Conservation (phyloP, 2,329 filamentous ascomycete genomes). For the Arthrobotrys sinensis region DNA sequence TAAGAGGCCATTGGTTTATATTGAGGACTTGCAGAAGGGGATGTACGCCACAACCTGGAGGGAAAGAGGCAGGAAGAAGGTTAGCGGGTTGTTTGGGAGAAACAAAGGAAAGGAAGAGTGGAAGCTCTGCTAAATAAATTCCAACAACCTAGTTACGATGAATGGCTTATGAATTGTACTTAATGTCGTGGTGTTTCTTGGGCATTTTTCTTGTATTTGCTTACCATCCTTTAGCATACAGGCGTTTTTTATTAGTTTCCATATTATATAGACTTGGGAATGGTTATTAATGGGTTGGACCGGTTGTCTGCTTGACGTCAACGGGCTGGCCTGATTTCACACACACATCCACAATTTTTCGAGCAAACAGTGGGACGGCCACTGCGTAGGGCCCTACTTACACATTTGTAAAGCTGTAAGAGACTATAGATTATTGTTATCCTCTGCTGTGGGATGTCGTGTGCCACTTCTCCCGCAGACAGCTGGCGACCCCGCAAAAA, state of each 20-base stretch:
- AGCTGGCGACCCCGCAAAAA: too few relatives aligned
- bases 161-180: background rate
- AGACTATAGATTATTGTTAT: too few relatives aligned
- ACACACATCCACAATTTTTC: background rate
- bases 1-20: slow-evolving; percentile 52
- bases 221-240: slow-evolving; percentile 4
- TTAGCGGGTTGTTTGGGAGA: slow-evolving; percentile 28
- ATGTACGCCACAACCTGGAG: slow-evolving; percentile 45
- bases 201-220: background rate
- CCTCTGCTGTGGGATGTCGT: too few relatives aligned
- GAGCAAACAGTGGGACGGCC: background rate
- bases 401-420: too few relatives aligned
- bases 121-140: slow-evolving; percentile 7
- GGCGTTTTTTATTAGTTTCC: slow-evolving; percentile 8
- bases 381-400: too few relatives aligned
- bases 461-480: too few relatives aligned
- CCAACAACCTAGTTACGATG: background rate
- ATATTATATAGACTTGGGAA: slow-evolving; percentile 16
- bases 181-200: background rate
- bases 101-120: slow-evolving; percentile 13
- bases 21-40: slow-evolving; percentile 50
- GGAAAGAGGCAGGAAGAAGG: slow-evolving; percentile 32
- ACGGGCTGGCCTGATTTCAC: slow-evolving; percentile 22
- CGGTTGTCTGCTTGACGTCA: slow-evolving; percentile 13
- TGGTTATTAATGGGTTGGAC: slow-evolving; percentile 14